A percentile compares a stretch with the other conserved stretches of the same genome.
phyloP scores from a whole-genome alignment of 495 filamentous ascomycete species.

The Hyaloscypha hepaticicola region DNA sequence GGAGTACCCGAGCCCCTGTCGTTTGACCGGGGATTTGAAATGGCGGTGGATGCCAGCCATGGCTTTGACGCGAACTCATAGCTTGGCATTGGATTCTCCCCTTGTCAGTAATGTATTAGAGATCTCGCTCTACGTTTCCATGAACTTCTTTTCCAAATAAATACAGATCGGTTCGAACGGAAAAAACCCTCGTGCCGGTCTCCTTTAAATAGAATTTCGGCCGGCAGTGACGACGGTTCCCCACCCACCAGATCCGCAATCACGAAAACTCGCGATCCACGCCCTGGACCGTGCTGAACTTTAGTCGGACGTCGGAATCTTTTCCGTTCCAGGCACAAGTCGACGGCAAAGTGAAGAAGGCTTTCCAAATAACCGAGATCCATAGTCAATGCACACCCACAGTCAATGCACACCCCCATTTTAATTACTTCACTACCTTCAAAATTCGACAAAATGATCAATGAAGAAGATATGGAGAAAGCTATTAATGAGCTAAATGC shows the following conservation, averaged over 20 bases:
- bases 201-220: neutral
- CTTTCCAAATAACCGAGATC: no score
- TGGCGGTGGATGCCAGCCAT: neutral
- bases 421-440: no score
- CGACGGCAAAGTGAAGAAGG: no score
- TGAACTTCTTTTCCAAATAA: neutral
- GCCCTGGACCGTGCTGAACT: neutral
- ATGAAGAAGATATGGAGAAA: no score
- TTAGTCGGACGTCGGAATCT: neutral
- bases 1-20: neutral
- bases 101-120: neutral
- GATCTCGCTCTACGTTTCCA: neutral
- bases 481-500: no score
- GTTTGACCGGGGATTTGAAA: neutral
- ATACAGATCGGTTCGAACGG: no score
- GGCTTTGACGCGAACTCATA: neutral
- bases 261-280: conserved; percentile 8
- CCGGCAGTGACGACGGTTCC: neutral
- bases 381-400: no score
- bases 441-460: no score
- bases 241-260: conserved; percentile 9
- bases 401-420: no score
- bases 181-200: neutral
- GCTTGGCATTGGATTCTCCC: neutral
- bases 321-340: neutral